Conservation (phyloP, 2,329 filamentous ascomycete genomes). For the Pezicula carpinea region DNA sequence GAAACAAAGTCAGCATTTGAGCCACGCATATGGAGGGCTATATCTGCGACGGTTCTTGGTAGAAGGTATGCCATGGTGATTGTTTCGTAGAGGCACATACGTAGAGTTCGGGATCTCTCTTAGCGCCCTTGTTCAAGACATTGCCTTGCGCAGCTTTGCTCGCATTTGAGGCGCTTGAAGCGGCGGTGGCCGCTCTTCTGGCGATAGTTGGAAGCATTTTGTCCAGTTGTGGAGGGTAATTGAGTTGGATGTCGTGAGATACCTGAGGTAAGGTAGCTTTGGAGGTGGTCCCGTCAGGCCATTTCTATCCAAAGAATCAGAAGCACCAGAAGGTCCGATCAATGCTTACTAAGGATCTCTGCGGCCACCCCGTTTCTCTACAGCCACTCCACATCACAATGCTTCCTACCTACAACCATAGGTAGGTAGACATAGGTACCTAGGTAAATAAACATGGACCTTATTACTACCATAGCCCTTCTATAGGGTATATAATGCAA, state of each 20-base stretch:
- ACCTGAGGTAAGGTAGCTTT: conserved; percentile 5
- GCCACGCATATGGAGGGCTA: too few relatives aligned
- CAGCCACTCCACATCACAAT: too few relatives aligned
- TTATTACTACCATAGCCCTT: too few relatives aligned
- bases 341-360: too few relatives aligned
- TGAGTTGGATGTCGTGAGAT: conserved; percentile 5
- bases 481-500: too few relatives aligned
- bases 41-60: too few relatives aligned
- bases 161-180: conserved; percentile 8
- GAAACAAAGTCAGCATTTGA: conserved; percentile 10
- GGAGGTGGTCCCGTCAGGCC: conserved; percentile 5
- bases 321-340: background rate
- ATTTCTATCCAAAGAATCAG: background rate
- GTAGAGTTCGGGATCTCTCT: conserved; percentile 70
- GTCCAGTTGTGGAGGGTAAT: conserved; percentile 6
- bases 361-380: too few relatives aligned
- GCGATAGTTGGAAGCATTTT: conserved; percentile 28
- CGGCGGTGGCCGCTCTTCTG: conserved; percentile 28
- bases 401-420: too few relatives aligned
- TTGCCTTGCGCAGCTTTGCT: conserved; percentile 40
- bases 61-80: background rate
- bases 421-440: too few relatives aligned
- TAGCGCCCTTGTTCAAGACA: conserved; percentile 55
- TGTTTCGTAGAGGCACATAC: conserved; percentile 39
- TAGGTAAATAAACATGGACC: too few relatives aligned